A percentile compares a stretch with the other conserved stretches of the same genome.
Conservation (phyloP, 1,284 basidiomycete species). For the Inonotus obliquus region DNA sequence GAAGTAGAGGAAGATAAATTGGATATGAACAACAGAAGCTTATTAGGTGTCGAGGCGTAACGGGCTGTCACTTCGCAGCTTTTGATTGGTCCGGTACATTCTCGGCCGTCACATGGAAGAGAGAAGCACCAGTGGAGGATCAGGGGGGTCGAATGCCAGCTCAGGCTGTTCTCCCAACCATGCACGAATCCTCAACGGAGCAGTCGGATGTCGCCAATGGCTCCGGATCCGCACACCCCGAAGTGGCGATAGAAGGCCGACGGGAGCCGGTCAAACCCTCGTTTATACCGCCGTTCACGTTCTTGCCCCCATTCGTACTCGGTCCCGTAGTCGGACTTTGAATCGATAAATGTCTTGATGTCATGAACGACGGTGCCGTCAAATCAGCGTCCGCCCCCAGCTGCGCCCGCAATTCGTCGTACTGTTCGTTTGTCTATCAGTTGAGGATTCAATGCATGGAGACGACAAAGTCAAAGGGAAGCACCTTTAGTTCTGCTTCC, state of each 20-base stretch:
- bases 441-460: background rate
- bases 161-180: background rate
- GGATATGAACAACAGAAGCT: background rate
- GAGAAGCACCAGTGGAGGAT: background rate
- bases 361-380: background rate
- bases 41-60: background rate
- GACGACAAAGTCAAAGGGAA: background rate
- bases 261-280: background rate
- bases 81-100: background rate
- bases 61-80: background rate
- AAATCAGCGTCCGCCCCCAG: constrained; percentile 7
- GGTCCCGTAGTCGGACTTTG: background rate
- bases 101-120: background rate
- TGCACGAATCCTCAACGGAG: background rate
- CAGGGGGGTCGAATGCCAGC: background rate
- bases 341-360: background rate
- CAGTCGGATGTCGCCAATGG: background rate
- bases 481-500: constrained; percentile 10
- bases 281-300: background rate
- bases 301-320: background rate
- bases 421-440: background rate
- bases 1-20: background rate
- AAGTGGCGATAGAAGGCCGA: background rate
- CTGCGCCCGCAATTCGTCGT: constrained; percentile 1
- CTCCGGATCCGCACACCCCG: background rate